Evolutionary conservation across 1,284 basidiomycete species (phyloP).

Genomic region (Sparassis latifolia): DNA sequence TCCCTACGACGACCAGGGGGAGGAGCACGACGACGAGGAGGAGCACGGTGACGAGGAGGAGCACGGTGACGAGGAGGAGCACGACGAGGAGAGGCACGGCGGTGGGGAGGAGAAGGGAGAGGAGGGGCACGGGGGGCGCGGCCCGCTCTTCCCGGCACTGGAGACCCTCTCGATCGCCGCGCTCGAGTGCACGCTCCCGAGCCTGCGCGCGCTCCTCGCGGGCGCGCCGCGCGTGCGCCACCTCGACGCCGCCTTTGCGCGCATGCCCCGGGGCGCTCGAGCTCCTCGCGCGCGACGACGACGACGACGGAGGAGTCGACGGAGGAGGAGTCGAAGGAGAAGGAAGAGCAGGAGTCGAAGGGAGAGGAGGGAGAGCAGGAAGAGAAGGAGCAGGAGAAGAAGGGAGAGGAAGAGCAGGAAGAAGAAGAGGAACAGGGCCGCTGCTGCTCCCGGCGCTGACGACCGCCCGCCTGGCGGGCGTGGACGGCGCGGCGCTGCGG

Average conservation of each 20-base stretch:
- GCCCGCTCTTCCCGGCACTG: conserved; percentile 28
- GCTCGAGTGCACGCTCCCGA: conserved; percentile 34
- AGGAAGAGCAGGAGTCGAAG: not conserved
- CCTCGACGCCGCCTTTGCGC: conserved; percentile 43
- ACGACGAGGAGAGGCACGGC: not conserved
- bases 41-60: not conserved
- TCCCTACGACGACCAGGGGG: not conserved
- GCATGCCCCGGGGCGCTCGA: conserved; percentile 32
- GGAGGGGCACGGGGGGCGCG: not conserved
- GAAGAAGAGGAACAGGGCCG: not conserved
- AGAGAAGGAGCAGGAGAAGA: conserved; percentile 4
- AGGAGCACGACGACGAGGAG: not conserved
- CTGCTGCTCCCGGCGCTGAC: conserved; percentile 21
- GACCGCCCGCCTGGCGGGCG: conserved; percentile 18
- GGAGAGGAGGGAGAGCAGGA: conserved; percentile 6
- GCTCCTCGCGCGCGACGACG: conserved; percentile 17
- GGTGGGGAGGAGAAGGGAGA: not conserved
- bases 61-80: not conserved
- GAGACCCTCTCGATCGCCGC: conserved; percentile 38
- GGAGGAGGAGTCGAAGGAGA: not conserved
- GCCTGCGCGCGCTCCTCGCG: conserved; percentile 34
- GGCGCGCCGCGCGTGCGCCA: conserved; percentile 28
- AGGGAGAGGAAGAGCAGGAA: conserved; percentile 7
- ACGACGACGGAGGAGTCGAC: not conserved
- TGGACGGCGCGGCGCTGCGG: conserved; percentile 12